phyloP scores from a whole-genome alignment of 164 flowering plant genomes.

The Echeveria elegans region DNA sequence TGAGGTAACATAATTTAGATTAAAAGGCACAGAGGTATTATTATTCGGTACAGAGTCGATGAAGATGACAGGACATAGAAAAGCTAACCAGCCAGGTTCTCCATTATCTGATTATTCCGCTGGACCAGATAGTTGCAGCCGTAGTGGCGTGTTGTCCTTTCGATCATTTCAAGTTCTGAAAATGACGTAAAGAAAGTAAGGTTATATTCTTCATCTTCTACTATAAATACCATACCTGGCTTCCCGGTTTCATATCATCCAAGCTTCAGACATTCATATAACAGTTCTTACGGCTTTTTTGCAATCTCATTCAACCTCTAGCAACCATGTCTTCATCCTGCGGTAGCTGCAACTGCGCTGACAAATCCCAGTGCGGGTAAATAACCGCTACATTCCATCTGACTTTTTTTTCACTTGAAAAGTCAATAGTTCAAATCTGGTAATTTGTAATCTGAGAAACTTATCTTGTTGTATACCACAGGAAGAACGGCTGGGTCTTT shows the following conservation, averaged over 20 bases:
- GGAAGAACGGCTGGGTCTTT: constrained; percentile 41
- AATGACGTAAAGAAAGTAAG: neutral
- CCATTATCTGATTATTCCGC: neutral
- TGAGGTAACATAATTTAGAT: neutral
- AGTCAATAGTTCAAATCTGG: neutral
- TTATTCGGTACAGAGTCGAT: neutral
- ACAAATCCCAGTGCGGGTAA: constrained; percentile 1
- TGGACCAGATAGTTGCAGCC: neutral
- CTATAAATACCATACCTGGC: neutral
- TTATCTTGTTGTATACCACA: constrained; percentile 18
- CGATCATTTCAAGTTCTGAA: neutral
- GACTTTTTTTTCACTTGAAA: neutral
- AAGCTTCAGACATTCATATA: constrained; percentile 1
- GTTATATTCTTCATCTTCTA: neutral
- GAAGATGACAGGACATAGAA: neutral
- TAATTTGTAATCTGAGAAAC: neutral
- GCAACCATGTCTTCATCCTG: neutral
- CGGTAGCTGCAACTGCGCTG: neutral
- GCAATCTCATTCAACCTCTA: neutral
- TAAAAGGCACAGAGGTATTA: neutral
- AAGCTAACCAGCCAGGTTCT: neutral
- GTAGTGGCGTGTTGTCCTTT: neutral
- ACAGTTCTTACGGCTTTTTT: constrained; percentile 2
- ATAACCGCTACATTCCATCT: neutral
- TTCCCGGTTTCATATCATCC: neutral